These are phyloP conservation scores for Alternaria arborescens DNA, from an alignment of 2,329 filamentous ascomycete genomes.

Conservation along the genomic window DNA sequence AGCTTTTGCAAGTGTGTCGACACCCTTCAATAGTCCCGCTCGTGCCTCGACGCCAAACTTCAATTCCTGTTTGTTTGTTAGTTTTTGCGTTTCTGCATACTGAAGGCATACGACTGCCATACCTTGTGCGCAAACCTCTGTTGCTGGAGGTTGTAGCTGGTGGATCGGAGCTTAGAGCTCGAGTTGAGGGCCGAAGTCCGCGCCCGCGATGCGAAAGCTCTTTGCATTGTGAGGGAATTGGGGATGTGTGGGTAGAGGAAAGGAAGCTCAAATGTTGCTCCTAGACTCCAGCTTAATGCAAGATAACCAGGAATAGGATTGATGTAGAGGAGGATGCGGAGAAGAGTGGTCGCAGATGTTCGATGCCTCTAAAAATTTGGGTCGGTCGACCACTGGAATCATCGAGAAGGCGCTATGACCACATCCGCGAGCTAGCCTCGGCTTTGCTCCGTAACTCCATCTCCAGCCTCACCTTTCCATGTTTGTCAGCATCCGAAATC, in stretches of 20 bases:
- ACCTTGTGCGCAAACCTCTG: conserved; percentile 98
- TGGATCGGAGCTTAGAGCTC: conserved; percentile 58
- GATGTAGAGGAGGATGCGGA: conserved; percentile 34
- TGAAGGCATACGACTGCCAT: conserved; percentile 39
- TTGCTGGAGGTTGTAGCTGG: conserved; percentile 79
- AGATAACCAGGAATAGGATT: conserved; percentile 41
- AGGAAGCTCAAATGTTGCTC: conserved; percentile 43
- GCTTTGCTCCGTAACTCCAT: conserved; percentile 15
- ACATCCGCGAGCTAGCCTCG: conserved; percentile 17
- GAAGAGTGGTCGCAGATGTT: conserved; percentile 17
- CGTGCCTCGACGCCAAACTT: conserved; percentile 98
- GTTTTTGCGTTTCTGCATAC: background rate
- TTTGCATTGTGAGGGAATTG: conserved; percentile 78
- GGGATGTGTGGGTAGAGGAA: conserved; percentile 27
- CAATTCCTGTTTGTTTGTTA: conserved; percentile 72
- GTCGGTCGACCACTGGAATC: conserved; percentile 18
- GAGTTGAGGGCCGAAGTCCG: conserved; percentile 82
- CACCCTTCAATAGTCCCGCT: conserved; percentile 87
- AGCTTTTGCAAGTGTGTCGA: conserved; percentile 95
- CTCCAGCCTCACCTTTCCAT: conserved; percentile 2
- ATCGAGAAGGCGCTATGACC: conserved; percentile 23
- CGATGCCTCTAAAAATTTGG: conserved; percentile 19
- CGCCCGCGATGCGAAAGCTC: conserved; percentile 83
- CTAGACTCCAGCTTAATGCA: conserved; percentile 50
- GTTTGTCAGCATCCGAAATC: background rate